These are phyloP conservation scores for Polychaeton citri DNA, from an alignment of 2,329 filamentous ascomycete species.

Conservation along the genomic window DNA sequence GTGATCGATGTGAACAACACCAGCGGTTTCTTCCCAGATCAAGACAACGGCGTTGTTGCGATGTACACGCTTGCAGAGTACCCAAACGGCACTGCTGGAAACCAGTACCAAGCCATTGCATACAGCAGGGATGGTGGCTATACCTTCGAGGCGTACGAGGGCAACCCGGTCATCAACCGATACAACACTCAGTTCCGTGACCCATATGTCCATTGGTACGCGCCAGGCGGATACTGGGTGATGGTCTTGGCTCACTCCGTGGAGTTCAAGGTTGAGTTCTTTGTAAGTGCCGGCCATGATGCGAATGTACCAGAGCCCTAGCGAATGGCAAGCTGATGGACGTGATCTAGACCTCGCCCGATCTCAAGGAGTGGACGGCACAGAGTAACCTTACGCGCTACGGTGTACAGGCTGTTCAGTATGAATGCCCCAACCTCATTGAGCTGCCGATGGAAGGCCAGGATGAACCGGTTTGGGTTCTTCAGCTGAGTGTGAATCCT, in stretches of 20 bases:
- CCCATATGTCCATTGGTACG: slow-evolving; percentile 47
- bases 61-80: slow-evolving; percentile 37
- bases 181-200: slow-evolving; percentile 45
- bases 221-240: slow-evolving; percentile 38
- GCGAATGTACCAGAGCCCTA: no score
- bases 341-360: no score
- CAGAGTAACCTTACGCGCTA: slow-evolving; percentile 42
- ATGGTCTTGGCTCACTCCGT: slow-evolving; percentile 39
- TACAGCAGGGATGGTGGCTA: slow-evolving; percentile 50
- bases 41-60: slow-evolving; percentile 46
- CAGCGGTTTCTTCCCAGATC: slow-evolving; percentile 47
- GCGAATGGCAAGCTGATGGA: no score
- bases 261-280: slow-evolving; percentile 46
- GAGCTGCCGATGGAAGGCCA: slow-evolving; percentile 34
- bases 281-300: no score
- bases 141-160: slow-evolving; percentile 45
- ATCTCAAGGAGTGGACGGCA: no score
- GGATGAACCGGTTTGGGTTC: slow-evolving; percentile 26
- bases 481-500: slow-evolving; percentile 42
- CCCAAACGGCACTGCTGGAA: no score
- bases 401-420: slow-evolving; percentile 40
- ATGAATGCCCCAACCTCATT: slow-evolving; percentile 50
- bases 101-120: slow-evolving; percentile 50
- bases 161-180: slow-evolving; percentile 35
- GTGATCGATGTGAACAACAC: slow-evolving; percentile 51